A percentile compares a stretch with the other conserved stretches of the same genome.
Evolutionary conservation across 768 basidiomycete species (phyloP).

Genomic region (Boletus fagicola): DNA sequence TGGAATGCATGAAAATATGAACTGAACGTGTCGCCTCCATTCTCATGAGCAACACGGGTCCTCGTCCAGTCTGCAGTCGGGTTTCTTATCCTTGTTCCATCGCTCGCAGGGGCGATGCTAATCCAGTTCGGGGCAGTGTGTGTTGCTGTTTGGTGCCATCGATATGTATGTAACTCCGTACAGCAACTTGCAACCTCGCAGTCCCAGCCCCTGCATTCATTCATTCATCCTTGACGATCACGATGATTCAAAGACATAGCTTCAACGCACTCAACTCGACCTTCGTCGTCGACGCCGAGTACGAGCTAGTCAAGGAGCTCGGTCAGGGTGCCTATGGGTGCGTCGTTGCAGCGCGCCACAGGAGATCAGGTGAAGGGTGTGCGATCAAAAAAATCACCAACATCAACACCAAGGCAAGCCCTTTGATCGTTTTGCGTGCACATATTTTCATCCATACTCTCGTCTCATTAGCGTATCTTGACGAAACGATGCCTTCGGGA

Average conservation of each 20-base stretch:
- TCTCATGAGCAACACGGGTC: slow-evolving; percentile 5
- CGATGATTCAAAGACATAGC: slow-evolving; percentile 65
- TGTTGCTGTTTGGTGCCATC: slow-evolving; percentile 33
- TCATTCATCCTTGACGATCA: slow-evolving; percentile 11
- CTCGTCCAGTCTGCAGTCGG: background rate
- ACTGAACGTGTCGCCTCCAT: slow-evolving; percentile 6
- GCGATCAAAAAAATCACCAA: slow-evolving; percentile 97
- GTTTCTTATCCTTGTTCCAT: background rate
- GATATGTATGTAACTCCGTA: slow-evolving; percentile 21
- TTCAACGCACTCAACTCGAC: slow-evolving; percentile 84
- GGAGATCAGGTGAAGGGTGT: slow-evolving; percentile 80
- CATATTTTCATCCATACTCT: slow-evolving; percentile 13
- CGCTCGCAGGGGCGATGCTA: background rate
- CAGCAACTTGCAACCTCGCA: slow-evolving; percentile 3
- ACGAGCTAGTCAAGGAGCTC: slow-evolving; percentile 94
- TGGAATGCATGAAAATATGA: background rate
- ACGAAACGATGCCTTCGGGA: slow-evolving; percentile 96
- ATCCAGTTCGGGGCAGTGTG: slow-evolving; percentile 9
- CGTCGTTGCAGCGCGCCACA: slow-evolving; percentile 83
- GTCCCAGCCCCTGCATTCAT: background rate
- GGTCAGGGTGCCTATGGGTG: slow-evolving; percentile 95
- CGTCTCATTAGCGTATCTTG: slow-evolving; percentile 68
- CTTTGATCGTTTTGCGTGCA: background rate
- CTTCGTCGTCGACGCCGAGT: slow-evolving; percentile 86
- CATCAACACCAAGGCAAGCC: slow-evolving; percentile 79